Base-by-base conservation (phyloP, 78 protist genomes). In the Paulinella micropora region DNA sequence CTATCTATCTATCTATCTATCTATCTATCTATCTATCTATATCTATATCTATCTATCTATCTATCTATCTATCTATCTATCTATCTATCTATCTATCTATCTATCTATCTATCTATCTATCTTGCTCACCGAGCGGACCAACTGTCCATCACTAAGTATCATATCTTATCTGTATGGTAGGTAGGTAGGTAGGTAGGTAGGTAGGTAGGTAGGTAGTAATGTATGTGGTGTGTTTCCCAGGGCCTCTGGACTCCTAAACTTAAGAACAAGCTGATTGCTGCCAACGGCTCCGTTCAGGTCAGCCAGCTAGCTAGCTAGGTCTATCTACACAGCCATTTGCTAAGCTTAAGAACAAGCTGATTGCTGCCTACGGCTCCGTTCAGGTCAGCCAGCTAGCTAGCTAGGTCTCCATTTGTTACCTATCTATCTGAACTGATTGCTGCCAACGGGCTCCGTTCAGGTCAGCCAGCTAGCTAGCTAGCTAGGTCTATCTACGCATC, bases 371-470 rank as follows among this genome's bases (percentile, higher is more conserved):
- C 86, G 99, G 99, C 37, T 93, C 96, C 37, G 88, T 97, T 31
- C 97, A 95, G 92, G 81, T 36, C 69, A 9, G 9, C 69, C 32
- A 4, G 69, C n/a, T n/a, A n/a, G n/a, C 69, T 23, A 9, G 32
- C 69, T 9, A 4, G 32, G 69, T n/a, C n/a, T n/a, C n/a, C n/a
- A n/a, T n/a, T n/a, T n/a, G n/a, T n/a, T n/a, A n/a, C n/a, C n/a
- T n/a, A n/a, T n/a, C n/a, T n/a, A n/a, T n/a, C n/a, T n/a, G n/a
- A 93, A 91, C 92, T 98, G 92, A 93, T 97, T 83, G 96, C 95
- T 23, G 32, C 41, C 90, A 85, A 84, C 86, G 99, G n/a, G 99
- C 36, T 93, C 96, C 38, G 87, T 98, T 31, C 98, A 95, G 92
- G 81, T 34, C 87, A 37, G 4, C 87, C 23, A 32, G n/a, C n/a